These are phyloP conservation scores for Botrytis medusae DNA, from an alignment of 2,329 filamentous ascomycete genomes.

Conservation along the genomic window DNA sequence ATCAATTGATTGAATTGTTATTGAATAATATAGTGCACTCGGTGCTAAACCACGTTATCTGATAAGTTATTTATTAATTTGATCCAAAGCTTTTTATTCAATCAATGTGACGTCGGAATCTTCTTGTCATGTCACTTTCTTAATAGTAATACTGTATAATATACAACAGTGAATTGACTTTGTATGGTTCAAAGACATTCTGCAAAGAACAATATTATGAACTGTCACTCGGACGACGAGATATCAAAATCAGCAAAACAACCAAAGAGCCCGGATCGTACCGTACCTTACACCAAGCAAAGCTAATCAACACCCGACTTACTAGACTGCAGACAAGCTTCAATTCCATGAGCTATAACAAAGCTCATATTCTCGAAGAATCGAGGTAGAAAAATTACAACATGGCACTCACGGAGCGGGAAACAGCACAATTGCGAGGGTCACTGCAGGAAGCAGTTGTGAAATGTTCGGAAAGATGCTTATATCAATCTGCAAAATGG, in stretches of 20 bases:
- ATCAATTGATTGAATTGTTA: no score
- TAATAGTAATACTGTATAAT: not conserved
- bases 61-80: not conserved
- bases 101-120: not conserved
- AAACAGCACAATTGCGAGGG: constrained; percentile 54
- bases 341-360: not conserved
- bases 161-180: not conserved
- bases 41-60: no score
- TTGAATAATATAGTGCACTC: no score
- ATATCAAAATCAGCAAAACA: not conserved
- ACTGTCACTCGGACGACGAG: constrained; percentile 8
- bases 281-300: not conserved
- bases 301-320: not conserved
- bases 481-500: constrained; percentile 98
- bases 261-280: constrained; percentile 4
- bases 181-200: not conserved
- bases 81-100: not conserved
- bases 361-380: not conserved
- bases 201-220: not conserved
- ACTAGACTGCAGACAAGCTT: not conserved
- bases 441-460: constrained; percentile 82
- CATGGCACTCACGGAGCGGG: constrained; percentile 51
- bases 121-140: not conserved
- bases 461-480: constrained; percentile 89
- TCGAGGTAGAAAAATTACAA: not conserved